Percentiles rank a stretch among this genome's conserved stretches.
Conservation (phyloP, 805 yeast species). For the Blastobotrys robertii region DNA sequence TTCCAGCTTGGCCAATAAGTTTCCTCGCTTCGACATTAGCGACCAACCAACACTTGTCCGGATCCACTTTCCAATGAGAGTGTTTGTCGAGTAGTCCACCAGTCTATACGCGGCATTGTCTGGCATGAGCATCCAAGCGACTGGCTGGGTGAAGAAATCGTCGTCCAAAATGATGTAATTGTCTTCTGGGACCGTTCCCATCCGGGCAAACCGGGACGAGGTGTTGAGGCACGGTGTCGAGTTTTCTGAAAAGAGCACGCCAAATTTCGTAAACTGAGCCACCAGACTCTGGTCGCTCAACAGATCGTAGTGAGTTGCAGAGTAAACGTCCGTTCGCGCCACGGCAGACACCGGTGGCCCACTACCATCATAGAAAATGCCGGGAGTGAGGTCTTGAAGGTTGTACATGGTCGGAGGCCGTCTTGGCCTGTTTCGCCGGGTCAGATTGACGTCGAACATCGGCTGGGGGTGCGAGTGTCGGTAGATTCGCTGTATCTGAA, state of each 20-base stretch:
- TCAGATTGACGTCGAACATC: slow-evolving; percentile 8
- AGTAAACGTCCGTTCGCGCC: neutral
- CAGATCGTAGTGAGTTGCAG: slow-evolving; percentile 4
- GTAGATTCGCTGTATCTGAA: slow-evolving; percentile 13
- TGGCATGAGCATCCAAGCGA: slow-evolving; percentile 13
- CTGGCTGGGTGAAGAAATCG: slow-evolving; percentile 12
- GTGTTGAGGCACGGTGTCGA: slow-evolving; percentile 1
- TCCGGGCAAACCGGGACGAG: slow-evolving; percentile 3
- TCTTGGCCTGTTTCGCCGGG: slow-evolving; percentile 1
- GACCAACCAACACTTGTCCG: neutral
- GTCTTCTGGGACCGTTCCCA: neutral
- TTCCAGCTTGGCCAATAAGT: too few relatives aligned
- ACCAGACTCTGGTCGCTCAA: neutral
- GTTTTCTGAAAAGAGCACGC: slow-evolving; percentile 1
- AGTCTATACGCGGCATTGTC: slow-evolving; percentile 7
- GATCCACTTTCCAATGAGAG: slow-evolving; percentile 14
- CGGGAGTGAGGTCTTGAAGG: neutral
- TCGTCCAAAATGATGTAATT: neutral
- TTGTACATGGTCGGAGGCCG: neutral
- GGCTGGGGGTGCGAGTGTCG: slow-evolving; percentile 12
- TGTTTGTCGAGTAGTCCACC: slow-evolving; percentile 14
- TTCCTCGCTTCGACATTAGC: too few relatives aligned
- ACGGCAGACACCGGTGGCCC: slow-evolving; percentile 3
- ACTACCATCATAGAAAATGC: slow-evolving; percentile 6
- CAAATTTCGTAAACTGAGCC: slow-evolving; percentile 2